Conservation (phyloP, 2,329 filamentous ascomycete genomes). For the Diaporthe sp. region DNA sequence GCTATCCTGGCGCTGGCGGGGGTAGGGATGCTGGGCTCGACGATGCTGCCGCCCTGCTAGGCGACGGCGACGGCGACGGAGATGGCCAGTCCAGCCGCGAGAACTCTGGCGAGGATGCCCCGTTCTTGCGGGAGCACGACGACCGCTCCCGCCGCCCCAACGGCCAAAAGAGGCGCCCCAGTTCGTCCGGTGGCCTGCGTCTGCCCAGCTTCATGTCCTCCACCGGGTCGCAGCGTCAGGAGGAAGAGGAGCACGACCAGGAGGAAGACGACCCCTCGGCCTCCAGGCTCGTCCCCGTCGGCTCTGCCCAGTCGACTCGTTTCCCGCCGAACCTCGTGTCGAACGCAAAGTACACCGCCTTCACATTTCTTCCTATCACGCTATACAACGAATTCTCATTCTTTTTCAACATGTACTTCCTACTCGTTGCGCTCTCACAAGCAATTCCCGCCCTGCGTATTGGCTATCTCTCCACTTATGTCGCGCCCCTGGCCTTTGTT, state of each 20-base stretch:
- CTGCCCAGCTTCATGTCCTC: conserved; percentile 77
- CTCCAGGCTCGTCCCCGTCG: conserved; percentile 82
- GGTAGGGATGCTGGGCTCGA: conserved; percentile 72
- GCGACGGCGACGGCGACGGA: conserved; percentile 59
- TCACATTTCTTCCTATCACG: conserved; percentile 93
- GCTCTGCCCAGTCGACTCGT: conserved; percentile 77
- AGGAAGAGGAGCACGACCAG: conserved; percentile 63
- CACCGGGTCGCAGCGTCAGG: conserved; percentile 51
- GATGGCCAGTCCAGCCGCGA: conserved; percentile 55
- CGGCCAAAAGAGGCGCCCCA: conserved; percentile 58
- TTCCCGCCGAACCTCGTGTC: conserved; percentile 94
- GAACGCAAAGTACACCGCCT: conserved; percentile 97
- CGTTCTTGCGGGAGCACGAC: conserved; percentile 71
- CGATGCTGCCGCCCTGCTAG: conserved; percentile 77
- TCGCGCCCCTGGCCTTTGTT: conserved; percentile 93
- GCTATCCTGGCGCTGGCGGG: conserved; percentile 73
- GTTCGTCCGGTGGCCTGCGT: conserved; percentile 66
- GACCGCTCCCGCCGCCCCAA: conserved; percentile 52
- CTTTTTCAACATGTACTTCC: conserved; percentile 99
- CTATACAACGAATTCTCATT: conserved; percentile 99
- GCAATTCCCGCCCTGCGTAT: conserved; percentile 91
- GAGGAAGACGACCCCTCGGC: conserved; percentile 75
- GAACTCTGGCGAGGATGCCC: conserved; percentile 78
- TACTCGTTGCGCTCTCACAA: conserved; percentile 94
- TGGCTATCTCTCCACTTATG: conserved; percentile 94